Conservation (phyloP, 257 asterid species). For the Nicotiana knightiana region DNA sequence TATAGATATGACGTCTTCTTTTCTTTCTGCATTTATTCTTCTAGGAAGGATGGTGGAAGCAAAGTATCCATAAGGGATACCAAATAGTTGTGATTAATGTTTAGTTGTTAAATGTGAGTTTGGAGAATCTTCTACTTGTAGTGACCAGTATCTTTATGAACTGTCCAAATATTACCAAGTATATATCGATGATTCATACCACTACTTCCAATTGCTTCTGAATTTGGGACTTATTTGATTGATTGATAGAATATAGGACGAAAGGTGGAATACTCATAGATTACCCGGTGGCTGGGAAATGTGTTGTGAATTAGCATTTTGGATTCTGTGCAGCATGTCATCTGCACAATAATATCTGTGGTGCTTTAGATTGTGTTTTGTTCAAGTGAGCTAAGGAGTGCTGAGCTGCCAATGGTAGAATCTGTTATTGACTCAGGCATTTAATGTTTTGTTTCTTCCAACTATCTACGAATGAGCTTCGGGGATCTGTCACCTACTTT, state of each 20-base stretch:
- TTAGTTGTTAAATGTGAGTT: neutral
- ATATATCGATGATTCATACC: neutral
- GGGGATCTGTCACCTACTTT: neutral
- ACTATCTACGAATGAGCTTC: neutral
- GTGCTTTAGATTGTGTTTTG: neutral
- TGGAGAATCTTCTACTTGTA: neutral
- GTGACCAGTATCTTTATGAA: neutral
- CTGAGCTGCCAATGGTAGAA: neutral
- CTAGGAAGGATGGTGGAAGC: neutral
- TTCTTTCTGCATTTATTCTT: neutral
- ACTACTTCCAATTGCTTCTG: neutral
- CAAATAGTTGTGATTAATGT: neutral
- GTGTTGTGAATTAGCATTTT: neutral
- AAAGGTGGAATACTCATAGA: neutral
- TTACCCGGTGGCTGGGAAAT: neutral
- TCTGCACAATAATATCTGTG: neutral
- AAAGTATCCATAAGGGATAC: neutral
- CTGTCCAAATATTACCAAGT: neutral
- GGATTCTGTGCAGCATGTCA: neutral
- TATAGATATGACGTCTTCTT: neutral
- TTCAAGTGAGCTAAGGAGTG: neutral
- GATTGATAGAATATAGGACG: neutral
- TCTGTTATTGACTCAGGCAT: neutral
- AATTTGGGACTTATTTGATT: neutral
- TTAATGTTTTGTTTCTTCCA: neutral